A percentile compares a stretch with the other conserved stretches of the same genome.
phyloP scores from a whole-genome alignment of 495 filamentous ascomycete genomes.

The Parmelia sp. region DNA sequence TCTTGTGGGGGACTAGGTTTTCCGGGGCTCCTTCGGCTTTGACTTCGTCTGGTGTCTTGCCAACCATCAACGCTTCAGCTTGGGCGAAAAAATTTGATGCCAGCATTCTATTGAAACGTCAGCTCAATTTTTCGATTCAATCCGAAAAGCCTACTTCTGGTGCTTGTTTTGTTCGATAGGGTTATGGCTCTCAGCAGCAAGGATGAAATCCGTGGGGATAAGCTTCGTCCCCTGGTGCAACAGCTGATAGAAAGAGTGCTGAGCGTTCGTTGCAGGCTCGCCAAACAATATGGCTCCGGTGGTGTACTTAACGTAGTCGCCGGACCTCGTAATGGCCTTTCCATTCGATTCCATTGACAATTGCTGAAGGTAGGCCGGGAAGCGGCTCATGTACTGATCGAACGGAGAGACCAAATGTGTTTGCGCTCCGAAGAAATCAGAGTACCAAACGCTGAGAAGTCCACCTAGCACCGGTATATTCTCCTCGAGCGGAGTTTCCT shows the following conservation, averaged over 20 bases:
- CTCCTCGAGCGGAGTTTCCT: constrained; percentile 77
- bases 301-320: constrained; percentile 91
- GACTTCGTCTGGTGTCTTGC: constrained; percentile 87
- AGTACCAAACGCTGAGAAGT: constrained; percentile 95
- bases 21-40: constrained; percentile 81
- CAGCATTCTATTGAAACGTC: constrained; percentile 59
- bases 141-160: constrained; percentile 56
- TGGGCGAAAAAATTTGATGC: constrained; percentile 98
- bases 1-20: constrained; percentile 91
- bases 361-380: constrained; percentile 98
- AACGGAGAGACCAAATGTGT: constrained; percentile 97
- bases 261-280: constrained; percentile 96
- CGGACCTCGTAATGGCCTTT: constrained; percentile 89
- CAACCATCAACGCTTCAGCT: constrained; percentile 96
- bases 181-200: constrained; percentile 94
- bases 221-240: constrained; percentile 98
- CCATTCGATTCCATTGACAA: constrained; percentile 99
- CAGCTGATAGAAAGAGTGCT: constrained; percentile 99
- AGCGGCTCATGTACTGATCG: constrained; percentile 97
- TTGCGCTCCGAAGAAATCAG: constrained; percentile 95
- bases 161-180: constrained; percentile 85
- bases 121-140: constrained; percentile 9
- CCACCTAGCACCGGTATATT: constrained; percentile 93
- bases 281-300: constrained; percentile 93
- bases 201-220: constrained; percentile 95